Conservation (phyloP, 2,329 filamentous ascomycete species). For the Gaeumannomyces tritici region DNA sequence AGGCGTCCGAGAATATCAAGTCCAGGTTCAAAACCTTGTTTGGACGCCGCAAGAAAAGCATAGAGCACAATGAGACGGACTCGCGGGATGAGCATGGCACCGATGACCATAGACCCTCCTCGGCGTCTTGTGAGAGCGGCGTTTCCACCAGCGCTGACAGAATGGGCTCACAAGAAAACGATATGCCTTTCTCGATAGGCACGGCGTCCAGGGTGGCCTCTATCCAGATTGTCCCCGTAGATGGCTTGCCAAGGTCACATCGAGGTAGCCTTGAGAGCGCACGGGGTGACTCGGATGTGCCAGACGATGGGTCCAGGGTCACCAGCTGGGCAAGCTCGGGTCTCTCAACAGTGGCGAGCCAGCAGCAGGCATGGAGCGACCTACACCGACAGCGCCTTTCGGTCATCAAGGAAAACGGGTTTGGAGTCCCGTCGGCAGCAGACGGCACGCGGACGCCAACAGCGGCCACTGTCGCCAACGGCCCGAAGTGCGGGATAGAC, state of each 20-base stretch:
- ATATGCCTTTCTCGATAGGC: constrained; percentile 24
- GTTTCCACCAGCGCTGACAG: constrained; percentile 2
- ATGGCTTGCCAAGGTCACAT: constrained; percentile 38
- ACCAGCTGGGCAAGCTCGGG: constrained; percentile 65
- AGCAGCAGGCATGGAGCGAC: constrained; percentile 27
- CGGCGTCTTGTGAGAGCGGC: constrained; percentile 1
- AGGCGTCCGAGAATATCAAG: constrained; percentile 52
- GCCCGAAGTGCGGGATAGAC: constrained; percentile 27
- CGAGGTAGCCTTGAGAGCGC: constrained; percentile 46
- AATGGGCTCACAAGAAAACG: neutral
- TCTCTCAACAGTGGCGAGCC: constrained; percentile 40
- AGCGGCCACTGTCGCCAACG: constrained; percentile 7
- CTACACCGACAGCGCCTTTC: constrained; percentile 50
- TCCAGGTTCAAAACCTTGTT: constrained; percentile 45
- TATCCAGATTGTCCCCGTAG: constrained; percentile 35
- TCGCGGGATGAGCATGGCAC: neutral
- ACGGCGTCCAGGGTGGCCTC: constrained; percentile 40
- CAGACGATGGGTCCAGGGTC: constrained; percentile 51
- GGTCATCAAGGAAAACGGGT: constrained; percentile 50
- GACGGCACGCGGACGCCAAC: constrained; percentile 15
- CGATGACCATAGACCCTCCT: neutral
- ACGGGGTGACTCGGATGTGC: constrained; percentile 25
- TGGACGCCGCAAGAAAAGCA: neutral
- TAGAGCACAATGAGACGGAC: constrained; percentile 5
- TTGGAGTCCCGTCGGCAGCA: constrained; percentile 23